A percentile compares a stretch with the other conserved stretches of the same genome.
phyloP scores from a whole-genome alignment of 2,329 filamentous ascomycete genomes.

The Trichoderma brevicompactum region DNA sequence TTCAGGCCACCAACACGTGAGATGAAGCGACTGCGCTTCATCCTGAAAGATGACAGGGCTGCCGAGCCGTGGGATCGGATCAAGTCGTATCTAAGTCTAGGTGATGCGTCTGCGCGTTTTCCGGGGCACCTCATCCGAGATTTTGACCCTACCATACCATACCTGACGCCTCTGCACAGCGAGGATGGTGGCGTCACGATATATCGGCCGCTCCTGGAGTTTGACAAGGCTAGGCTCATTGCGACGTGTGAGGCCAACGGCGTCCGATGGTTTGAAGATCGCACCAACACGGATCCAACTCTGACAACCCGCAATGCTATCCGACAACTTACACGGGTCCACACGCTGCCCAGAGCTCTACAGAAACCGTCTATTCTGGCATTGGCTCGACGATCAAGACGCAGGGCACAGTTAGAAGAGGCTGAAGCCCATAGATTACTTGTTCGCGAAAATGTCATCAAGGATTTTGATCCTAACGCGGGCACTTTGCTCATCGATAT shows the following conservation, averaged over 20 bases:
- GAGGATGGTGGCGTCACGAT: constrained; percentile 70
- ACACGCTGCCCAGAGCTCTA: constrained; percentile 71
- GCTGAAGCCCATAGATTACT: constrained; percentile 61
- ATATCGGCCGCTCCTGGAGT: constrained; percentile 70
- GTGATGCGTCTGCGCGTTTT: constrained; percentile 38
- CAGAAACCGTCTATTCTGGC: constrained; percentile 65
- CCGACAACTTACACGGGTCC: constrained; percentile 63
- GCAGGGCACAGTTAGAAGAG: constrained; percentile 50
- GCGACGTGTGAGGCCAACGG: constrained; percentile 72
- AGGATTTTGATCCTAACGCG: constrained; percentile 51
- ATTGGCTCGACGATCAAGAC: constrained; percentile 59
- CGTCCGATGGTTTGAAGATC: constrained; percentile 80
- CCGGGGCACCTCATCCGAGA: constrained; percentile 34
- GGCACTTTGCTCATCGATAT: constrained; percentile 55
- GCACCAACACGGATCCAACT: constrained; percentile 77
- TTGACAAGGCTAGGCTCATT: constrained; percentile 73
- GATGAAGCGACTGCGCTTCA: constrained; percentile 38
- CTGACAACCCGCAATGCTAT: constrained; percentile 83
- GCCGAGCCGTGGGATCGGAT: constrained; percentile 33
- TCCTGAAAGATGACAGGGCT: constrained; percentile 38
- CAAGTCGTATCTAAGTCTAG: constrained; percentile 30
- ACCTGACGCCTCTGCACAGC: constrained; percentile 45
- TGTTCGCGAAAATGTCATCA: constrained; percentile 50
- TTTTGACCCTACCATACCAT: constrained; percentile 36
- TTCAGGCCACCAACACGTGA: constrained; percentile 41